phyloP scores from a whole-genome alignment of 805 yeast species.

The Wickerhamomyces xylosicus region DNA sequence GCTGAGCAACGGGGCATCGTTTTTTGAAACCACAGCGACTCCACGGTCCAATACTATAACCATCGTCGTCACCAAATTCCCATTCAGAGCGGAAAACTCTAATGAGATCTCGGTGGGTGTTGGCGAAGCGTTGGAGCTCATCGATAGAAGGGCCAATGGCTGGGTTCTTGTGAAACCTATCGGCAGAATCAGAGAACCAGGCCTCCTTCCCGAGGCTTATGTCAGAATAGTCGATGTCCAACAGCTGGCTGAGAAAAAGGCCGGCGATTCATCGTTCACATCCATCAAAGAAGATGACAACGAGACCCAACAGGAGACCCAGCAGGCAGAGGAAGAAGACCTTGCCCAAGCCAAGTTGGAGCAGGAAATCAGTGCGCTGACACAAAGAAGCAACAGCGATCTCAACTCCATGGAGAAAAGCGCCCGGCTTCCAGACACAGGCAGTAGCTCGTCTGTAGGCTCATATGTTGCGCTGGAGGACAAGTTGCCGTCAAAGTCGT shows the following conservation, averaged over 20 bases:
- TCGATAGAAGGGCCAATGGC: conserved; percentile 38
- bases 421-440: neutral
- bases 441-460: neutral
- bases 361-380: neutral
- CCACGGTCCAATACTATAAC: conserved; percentile 3
- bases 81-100: conserved; percentile 31
- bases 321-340: neutral
- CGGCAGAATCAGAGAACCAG: conserved; percentile 33
- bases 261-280: too few species aligned
- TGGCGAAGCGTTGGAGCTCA: conserved; percentile 42
- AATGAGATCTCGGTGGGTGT: conserved; percentile 35
- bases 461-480: neutral
- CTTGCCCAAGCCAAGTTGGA: neutral
- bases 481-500: neutral
- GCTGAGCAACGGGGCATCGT: conserved; percentile 8
- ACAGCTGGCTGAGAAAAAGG: neutral
- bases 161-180: conserved; percentile 50
- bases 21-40: conserved; percentile 3
- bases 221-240: conserved; percentile 28
- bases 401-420: neutral
- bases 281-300: neutral
- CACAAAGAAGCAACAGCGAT: neutral
- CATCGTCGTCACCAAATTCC: conserved; percentile 35
- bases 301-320: neutral
- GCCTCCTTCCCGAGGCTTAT: conserved; percentile 42